Evolutionary conservation across 2,329 filamentous ascomycete genomes (phyloP).

Genomic region (Fusarium sp.): DNA sequence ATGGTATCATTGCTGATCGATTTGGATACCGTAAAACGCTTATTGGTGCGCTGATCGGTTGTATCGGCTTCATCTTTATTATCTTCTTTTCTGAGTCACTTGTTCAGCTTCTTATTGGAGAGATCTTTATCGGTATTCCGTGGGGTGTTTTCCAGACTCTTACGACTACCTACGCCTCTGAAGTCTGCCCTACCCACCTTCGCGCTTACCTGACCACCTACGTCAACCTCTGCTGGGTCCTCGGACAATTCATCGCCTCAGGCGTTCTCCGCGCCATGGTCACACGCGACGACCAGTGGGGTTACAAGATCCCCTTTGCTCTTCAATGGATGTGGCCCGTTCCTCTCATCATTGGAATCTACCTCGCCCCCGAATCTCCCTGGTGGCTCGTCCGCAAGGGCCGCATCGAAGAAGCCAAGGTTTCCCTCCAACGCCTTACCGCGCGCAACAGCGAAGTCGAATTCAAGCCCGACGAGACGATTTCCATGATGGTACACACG

Average conservation of each 20-base stretch:
- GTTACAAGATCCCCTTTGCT: constrained; percentile 61
- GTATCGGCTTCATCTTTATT: constrained; percentile 60
- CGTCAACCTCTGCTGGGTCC: constrained; percentile 63
- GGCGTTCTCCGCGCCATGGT: constrained; percentile 58
- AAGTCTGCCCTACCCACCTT: constrained; percentile 59
- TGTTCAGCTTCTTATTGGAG: constrained; percentile 56
- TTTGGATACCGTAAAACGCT: constrained; percentile 62
- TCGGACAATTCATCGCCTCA: constrained; percentile 60
- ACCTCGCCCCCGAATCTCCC: constrained; percentile 61
- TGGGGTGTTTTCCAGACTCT: constrained; percentile 62
- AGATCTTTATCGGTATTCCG: constrained; percentile 61
- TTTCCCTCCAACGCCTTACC: constrained; percentile 55
- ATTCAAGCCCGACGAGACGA: constrained; percentile 56
- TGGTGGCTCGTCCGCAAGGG: constrained; percentile 62
- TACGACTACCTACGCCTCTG: constrained; percentile 61
- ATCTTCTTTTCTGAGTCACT: constrained; percentile 60
- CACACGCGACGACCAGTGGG: constrained; percentile 54
- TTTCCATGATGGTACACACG: constrained; percentile 66
- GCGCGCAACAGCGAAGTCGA: constrained; percentile 50
- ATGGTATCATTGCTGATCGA: constrained; percentile 60
- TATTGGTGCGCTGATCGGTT: constrained; percentile 54
- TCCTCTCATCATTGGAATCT: constrained; percentile 56
- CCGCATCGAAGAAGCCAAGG: constrained; percentile 54
- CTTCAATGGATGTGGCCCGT: constrained; percentile 63
- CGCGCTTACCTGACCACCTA: constrained; percentile 63